Conservation (phyloP, 2,329 filamentous ascomycete species). For the Epichloe gansuensis region DNA sequence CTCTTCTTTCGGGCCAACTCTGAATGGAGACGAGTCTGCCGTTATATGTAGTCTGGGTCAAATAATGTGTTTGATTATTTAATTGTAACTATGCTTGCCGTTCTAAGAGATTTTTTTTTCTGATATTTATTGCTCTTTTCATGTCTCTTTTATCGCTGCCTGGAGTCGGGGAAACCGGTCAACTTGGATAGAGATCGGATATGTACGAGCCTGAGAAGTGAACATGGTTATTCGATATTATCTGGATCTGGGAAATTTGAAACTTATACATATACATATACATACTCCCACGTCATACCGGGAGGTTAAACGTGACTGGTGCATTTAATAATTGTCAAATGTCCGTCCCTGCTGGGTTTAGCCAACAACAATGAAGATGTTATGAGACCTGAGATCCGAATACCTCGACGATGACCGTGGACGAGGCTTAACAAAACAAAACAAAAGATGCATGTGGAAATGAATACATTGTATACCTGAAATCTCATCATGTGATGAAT, state of each 20-base stretch:
- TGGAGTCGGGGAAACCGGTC: constrained; percentile 2
- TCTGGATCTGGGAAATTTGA: background rate
- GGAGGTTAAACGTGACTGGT: no score
- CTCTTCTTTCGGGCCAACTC: constrained; percentile 63
- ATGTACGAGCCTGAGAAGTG: background rate
- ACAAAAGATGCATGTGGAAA: no score
- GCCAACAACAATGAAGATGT: no score
- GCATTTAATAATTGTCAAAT: background rate
- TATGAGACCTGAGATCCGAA: no score
- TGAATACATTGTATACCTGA: no score
- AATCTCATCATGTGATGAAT: no score
- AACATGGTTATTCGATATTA: background rate
- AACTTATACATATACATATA: background rate
- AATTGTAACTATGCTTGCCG: background rate
- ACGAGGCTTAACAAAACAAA: no score
- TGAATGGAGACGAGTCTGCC: constrained; percentile 25
- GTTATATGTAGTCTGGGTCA: background rate
- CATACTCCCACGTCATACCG: no score
- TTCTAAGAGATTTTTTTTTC: background rate
- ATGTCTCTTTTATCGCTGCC: background rate
- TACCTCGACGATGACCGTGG: no score
- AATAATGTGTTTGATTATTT: background rate
- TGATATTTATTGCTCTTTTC: background rate
- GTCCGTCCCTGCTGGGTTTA: background rate
- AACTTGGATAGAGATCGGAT: background rate